Base-by-base conservation (phyloP, 1,284 basidiomycete species). In the Leccinum subspadiceum region DNA sequence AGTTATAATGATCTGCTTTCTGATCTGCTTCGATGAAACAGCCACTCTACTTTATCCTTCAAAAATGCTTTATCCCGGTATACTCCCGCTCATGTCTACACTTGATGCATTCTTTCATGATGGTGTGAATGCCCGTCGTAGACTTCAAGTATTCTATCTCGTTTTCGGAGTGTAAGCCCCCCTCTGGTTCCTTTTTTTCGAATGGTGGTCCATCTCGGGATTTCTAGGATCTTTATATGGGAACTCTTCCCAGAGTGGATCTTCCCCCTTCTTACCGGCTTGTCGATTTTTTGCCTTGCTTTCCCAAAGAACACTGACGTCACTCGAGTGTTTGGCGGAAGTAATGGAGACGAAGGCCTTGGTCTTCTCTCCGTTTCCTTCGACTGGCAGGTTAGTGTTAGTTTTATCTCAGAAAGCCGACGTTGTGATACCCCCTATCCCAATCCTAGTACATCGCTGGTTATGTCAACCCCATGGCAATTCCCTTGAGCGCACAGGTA, bases 41-140 rank as follows among this genome's bases (percentile, higher is more conserved):
- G 76, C 67, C 2, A 76, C 82, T 41, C 74, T 89, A 9, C 77
- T 89, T 1, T 86, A 86, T 69, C 88, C 87, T 0, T 88, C 88
- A 5, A 85, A 86, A 65, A 85, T 85, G 68, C 76, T 86, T 56
- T 86, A 84, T 61, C 85, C 84, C 0, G 71, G 65, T 1, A 73
- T 84, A 44, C 76, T 86, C 49, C 82, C 84, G 0, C 72, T 85
- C 0, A 78, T 84, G 13, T 81, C 81, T 57, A 81, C 86, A 70
- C 75, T 87, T 54, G 83, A 87, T 63, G 78, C 78, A 37, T 70
- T 86, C 49, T 85, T 82, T 69, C 80, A 76, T 56, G 81, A 82
- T 53, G 77, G 79, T 46, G 69, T 71, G 4, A 72, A 78, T 22
- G 77, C 80, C 58, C 74, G 76, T 13, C 78, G 77, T 68, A 79